phyloP scores from a whole-genome alignment of 2,329 filamentous ascomycete species.

The Fusarium odoratissimum region DNA sequence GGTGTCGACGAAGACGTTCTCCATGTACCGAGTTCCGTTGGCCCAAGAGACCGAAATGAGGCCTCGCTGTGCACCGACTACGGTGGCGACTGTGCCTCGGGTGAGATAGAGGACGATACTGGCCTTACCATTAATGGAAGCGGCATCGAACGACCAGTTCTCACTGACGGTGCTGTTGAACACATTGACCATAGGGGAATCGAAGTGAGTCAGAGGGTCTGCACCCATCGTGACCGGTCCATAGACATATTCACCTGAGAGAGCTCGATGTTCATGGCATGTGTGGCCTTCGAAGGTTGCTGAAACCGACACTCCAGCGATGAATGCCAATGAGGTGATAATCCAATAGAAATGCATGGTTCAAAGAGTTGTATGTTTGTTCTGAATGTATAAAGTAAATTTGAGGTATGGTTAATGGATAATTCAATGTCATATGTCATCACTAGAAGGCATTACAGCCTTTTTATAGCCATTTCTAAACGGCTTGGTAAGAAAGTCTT shows the following conservation, averaged over 20 bases:
- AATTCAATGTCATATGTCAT: too few species aligned
- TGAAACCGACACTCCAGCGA: neutral
- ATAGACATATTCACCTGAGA: neutral
- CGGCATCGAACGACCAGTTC: neutral
- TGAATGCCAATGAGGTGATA: neutral
- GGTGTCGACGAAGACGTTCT: neutral
- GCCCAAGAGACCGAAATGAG: neutral
- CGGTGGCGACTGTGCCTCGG: neutral
- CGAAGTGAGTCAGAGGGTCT: neutral
- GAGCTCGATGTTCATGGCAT: neutral
- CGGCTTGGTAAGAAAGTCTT: too few species aligned
- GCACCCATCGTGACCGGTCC: neutral
- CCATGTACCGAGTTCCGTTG: neutral
- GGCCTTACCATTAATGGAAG: neutral
- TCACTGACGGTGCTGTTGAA: neutral
- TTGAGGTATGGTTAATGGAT: neutral
- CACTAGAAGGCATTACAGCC: too few species aligned
- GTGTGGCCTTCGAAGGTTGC: neutral
- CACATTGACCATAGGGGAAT: neutral
- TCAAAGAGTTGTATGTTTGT: neutral
- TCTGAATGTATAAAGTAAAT: neutral
- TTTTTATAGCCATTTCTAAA: too few species aligned
- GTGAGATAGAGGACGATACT: neutral
- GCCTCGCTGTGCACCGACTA: neutral
- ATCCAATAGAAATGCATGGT: neutral